These are phyloP conservation scores for Dipodascopsis uninucleata DNA, from an alignment of 805 yeast species.

Conservation along the genomic window DNA sequence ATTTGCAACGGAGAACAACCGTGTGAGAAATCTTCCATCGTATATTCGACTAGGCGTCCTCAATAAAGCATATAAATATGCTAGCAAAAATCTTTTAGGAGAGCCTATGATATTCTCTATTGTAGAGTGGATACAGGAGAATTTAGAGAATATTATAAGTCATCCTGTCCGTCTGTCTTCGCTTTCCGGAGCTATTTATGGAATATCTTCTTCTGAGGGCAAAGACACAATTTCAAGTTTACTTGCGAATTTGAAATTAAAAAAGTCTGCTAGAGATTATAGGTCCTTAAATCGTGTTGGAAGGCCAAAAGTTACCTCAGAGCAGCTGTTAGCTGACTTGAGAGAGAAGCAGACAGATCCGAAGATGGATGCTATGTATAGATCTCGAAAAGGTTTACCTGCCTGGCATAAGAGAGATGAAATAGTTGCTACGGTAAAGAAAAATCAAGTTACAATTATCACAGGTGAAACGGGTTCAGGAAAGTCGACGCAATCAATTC, in stretches of 20 bases:
- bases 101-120: constrained; percentile 64
- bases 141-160: constrained; percentile 53
- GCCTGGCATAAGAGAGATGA: constrained; percentile 72
- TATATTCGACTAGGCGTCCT: constrained; percentile 38
- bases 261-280: not conserved
- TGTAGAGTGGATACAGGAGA: constrained; percentile 74
- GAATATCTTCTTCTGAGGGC: constrained; percentile 30
- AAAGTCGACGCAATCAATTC: constrained; percentile 91
- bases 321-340: constrained; percentile 39
- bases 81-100: constrained; percentile 48
- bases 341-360: constrained; percentile 34
- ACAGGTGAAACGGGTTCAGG: constrained; percentile 99
- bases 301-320: constrained; percentile 20
- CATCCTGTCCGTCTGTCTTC: constrained; percentile 70
- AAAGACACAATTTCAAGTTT: constrained; percentile 27
- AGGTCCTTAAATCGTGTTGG: constrained; percentile 2
- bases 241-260: constrained; percentile 15
- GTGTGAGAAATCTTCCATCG: constrained; percentile 46
- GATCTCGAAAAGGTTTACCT: constrained; percentile 59
- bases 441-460: constrained; percentile 64
- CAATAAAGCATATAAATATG: constrained; percentile 33
- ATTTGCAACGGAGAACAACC: constrained; percentile 23
- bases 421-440: constrained; percentile 53
- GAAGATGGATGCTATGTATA: constrained; percentile 42
- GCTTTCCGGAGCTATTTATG: constrained; percentile 28